Evolutionary conservation across 176 grass and related monocot genomes (phyloP).

Genomic region (Tuctoria greenei): DNA sequence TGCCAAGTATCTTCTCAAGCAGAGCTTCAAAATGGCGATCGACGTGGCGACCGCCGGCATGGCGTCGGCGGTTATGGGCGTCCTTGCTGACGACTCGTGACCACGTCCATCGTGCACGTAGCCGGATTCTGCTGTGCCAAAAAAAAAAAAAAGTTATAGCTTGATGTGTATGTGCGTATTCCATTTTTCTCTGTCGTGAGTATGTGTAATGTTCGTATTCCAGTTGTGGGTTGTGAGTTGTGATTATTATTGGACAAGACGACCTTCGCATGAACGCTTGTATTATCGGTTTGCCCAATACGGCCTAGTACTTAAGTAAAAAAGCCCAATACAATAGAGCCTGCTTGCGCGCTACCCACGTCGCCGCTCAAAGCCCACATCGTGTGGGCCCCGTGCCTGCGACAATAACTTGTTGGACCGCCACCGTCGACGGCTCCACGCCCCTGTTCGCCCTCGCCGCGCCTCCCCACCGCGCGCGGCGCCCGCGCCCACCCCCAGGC

Average conservation of each 20-base stretch:
- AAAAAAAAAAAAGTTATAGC: too few relatives aligned
- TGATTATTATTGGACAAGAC: too few relatives aligned
- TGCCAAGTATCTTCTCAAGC: conserved; percentile 3
- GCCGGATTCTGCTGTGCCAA: too few relatives aligned
- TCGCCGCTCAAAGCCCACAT: background rate
- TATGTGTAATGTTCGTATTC: too few relatives aligned
- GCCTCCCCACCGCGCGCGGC: background rate
- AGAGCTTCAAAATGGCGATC: background rate
- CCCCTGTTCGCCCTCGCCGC: background rate
- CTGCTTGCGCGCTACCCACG: too few relatives aligned
- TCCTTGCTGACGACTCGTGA: background rate
- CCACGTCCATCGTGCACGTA: background rate
- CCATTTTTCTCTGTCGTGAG: background rate
- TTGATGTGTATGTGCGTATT: background rate
- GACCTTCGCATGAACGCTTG: too few relatives aligned
- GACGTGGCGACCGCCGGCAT: background rate
- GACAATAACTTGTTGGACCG: background rate
- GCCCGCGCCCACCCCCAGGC: background rate
- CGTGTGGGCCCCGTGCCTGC: background rate
- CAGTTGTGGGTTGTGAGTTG: too few relatives aligned
- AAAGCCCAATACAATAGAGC: too few relatives aligned
- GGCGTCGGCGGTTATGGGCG: background rate
- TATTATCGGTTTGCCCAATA: too few relatives aligned
- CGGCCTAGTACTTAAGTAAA: too few relatives aligned
- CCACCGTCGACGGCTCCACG: background rate